These are phyloP conservation scores for Coffea humblotiana DNA, from an alignment of 305 asterid genomes.

Conservation along the genomic window DNA sequence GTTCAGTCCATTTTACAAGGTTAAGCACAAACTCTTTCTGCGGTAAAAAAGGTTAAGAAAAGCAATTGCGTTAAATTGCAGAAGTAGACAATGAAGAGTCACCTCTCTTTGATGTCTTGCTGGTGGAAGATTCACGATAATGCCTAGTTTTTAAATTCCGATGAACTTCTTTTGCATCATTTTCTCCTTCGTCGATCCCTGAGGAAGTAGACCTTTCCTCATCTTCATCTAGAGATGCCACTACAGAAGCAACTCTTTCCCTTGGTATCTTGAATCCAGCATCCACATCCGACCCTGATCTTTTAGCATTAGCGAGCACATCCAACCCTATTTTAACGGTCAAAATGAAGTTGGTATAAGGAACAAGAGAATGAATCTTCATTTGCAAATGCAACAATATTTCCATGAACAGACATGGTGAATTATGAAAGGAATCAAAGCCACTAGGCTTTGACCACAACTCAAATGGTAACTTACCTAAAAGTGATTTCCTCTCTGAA, in stretches of 20 bases:
- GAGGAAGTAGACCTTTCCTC: conserved; percentile 50
- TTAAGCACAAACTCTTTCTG: no score
- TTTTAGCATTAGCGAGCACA: conserved; percentile 61
- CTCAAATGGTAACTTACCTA: conserved; percentile 41
- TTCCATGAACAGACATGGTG: background rate
- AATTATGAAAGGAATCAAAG: background rate
- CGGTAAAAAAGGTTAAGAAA: no score
- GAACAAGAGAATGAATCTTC: background rate
- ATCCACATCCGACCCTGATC: conserved; percentile 45
- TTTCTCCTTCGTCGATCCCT: conserved; percentile 57
- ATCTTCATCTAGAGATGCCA: conserved; percentile 63
- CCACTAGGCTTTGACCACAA: background rate
- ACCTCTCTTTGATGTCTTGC: conserved; percentile 57
- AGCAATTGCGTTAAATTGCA: background rate
- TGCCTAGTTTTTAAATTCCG: conserved; percentile 40
- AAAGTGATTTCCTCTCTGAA: conserved; percentile 61
- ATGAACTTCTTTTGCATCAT: conserved; percentile 26
- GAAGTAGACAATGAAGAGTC: background rate
- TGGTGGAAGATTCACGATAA: conserved; percentile 66
- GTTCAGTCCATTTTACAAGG: no score
- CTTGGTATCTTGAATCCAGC: conserved; percentile 68
- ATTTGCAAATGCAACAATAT: background rate
- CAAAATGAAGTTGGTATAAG: background rate
- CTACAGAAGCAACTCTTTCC: conserved; percentile 63
- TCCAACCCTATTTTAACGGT: conserved; percentile 58